phyloP scores from a whole-genome alignment of 768 basidiomycete species.

The Scleroderma citrinum region DNA sequence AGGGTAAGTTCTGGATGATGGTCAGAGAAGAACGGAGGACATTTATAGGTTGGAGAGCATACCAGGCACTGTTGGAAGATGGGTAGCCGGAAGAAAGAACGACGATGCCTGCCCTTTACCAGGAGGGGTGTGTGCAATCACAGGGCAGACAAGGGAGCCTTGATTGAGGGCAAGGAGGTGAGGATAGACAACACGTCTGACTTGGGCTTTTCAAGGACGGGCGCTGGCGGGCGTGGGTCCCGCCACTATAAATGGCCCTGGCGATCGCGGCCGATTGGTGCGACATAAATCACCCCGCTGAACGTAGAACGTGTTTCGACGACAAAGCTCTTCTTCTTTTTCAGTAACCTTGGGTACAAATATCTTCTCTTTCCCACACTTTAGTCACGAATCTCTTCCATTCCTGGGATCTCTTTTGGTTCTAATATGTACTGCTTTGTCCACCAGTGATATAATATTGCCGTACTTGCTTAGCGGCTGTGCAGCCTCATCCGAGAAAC shows the following conservation, averaged over 20 bases:
- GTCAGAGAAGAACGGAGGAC: constrained; percentile 2
- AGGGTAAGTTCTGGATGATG: neutral
- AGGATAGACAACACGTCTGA: constrained; percentile 10
- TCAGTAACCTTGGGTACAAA: constrained; percentile 14
- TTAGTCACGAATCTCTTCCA: constrained; percentile 8
- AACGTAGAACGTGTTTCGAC: constrained; percentile 76
- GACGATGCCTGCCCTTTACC: constrained; percentile 28
- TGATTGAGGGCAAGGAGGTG: constrained; percentile 23
- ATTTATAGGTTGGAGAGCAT: constrained; percentile 23
- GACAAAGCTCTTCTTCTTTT: constrained; percentile 38
- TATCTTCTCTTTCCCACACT: constrained; percentile 17
- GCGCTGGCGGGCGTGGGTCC: constrained; percentile 35
- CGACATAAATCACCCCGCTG: constrained; percentile 53
- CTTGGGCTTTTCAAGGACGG: constrained; percentile 37
- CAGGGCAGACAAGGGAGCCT: constrained; percentile 1
- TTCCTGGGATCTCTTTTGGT: neutral
- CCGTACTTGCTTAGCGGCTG: constrained; percentile 6
- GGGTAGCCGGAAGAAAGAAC: constrained; percentile 1
- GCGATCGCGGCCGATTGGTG: constrained; percentile 46
- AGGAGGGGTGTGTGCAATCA: constrained; percentile 14
- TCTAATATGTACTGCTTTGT: neutral
- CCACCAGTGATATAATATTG: too few species aligned
- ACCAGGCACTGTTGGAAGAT: constrained; percentile 11
- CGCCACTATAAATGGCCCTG: constrained; percentile 45
- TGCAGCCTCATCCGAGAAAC: constrained; percentile 1